Percentiles rank a stretch among this genome's conserved stretches.
phyloP scores from a whole-genome alignment of 2,329 filamentous ascomycete species.

The Biscogniauxia sp. region DNA sequence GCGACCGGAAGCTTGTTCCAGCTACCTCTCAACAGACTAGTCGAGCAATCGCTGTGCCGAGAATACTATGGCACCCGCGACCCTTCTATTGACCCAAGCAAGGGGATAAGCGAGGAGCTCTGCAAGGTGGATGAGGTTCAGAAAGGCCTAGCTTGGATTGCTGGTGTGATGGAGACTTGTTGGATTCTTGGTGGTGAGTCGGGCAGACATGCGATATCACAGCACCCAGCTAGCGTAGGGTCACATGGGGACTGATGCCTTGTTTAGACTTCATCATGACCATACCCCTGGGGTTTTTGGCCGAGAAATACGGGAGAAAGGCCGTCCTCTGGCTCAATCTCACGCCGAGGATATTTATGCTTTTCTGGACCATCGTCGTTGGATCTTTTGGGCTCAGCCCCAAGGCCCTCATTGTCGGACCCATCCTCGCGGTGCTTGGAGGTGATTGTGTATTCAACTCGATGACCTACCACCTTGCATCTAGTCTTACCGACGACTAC shows the following conservation, averaged over 20 bases:
- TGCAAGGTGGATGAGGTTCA: conserved; percentile 55
- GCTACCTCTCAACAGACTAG: conserved; percentile 44
- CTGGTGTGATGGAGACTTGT: conserved; percentile 48
- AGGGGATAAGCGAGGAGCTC: conserved; percentile 46
- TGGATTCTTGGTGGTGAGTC: conserved; percentile 48
- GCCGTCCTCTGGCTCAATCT: conserved; percentile 44
- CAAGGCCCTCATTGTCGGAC: conserved; percentile 39
- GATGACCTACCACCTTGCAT: conserved; percentile 45
- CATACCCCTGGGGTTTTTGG: conserved; percentile 46
- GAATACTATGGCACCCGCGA: conserved; percentile 46
- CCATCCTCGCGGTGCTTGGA: conserved; percentile 44
- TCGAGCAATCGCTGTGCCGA: conserved; percentile 48
- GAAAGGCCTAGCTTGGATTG: conserved; percentile 48
- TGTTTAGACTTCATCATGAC: conserved; percentile 47
- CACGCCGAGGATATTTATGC: conserved; percentile 39
- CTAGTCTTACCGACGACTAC: conserved; percentile 42
- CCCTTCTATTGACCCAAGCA: conserved; percentile 33
- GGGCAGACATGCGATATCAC: neutral
- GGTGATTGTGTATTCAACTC: conserved; percentile 52
- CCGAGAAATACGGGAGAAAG: conserved; percentile 41
- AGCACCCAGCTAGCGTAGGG: neutral
- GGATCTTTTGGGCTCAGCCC: conserved; percentile 39
- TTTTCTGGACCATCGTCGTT: conserved; percentile 39
- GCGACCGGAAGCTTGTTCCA: conserved; percentile 45
- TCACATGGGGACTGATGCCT: conserved; percentile 5